Percentiles rank a stretch among this genome's conserved stretches.
Conservation (phyloP, 345 rosid genomes). For the Crucihimalaya himalaica region DNA sequence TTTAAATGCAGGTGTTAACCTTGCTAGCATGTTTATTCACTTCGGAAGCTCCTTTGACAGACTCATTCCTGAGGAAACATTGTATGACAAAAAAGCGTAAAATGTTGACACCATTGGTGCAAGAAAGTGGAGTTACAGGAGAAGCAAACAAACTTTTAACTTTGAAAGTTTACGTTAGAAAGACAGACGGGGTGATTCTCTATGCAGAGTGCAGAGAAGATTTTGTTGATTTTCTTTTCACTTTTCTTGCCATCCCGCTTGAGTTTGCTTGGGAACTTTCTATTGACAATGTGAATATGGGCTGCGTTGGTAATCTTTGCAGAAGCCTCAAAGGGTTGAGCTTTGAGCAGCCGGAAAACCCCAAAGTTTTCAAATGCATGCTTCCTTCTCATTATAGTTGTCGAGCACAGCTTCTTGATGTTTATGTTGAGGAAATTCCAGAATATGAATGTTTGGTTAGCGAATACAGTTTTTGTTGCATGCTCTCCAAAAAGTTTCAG, state of each 20-base stretch:
- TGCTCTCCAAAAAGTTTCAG: not conserved
- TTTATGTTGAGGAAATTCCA: not conserved
- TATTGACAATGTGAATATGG: not conserved
- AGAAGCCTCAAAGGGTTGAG: slow-evolving; percentile 13
- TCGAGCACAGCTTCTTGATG: not conserved
- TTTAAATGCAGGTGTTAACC: slow-evolving; percentile 13
- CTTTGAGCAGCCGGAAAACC: not conserved
- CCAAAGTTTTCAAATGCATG: not conserved
- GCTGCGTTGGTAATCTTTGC: slow-evolving; percentile 8
- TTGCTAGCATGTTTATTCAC: slow-evolving; percentile 21
- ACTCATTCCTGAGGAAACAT: slow-evolving; percentile 26
- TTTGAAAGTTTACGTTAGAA: slow-evolving; percentile 12
- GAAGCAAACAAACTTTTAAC: not conserved
- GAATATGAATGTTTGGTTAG: slow-evolving; percentile 5
- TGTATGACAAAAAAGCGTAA: not conserved
- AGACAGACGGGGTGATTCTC: not conserved
- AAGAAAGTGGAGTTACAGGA: not conserved
- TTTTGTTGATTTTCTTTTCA: slow-evolving; percentile 28
- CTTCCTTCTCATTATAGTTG: slow-evolving; percentile 7
- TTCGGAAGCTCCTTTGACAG: slow-evolving; percentile 30
- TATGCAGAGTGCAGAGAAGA: slow-evolving; percentile 35
- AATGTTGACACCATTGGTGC: not conserved
- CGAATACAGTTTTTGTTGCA: not conserved
- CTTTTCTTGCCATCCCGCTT: slow-evolving; percentile 30
- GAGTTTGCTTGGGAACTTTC: slow-evolving; percentile 21